Conservation (phyloP, 2,329 filamentous ascomycete species). For the Ceratocystis smalleyi region DNA sequence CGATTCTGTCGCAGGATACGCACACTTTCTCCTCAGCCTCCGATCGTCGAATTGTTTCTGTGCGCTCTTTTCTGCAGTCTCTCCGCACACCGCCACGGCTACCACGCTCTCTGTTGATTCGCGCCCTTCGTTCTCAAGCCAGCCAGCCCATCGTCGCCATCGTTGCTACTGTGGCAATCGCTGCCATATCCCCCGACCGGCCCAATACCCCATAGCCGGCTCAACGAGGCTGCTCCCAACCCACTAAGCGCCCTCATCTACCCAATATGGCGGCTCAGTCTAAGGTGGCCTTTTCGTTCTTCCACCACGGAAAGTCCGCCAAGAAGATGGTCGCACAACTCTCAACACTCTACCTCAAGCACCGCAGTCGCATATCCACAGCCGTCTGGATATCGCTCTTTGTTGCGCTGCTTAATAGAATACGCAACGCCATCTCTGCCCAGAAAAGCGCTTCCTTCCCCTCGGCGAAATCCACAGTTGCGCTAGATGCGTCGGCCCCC, state of each 20-base stretch:
- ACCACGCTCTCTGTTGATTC: neutral
- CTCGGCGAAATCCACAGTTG: slow-evolving; percentile 45
- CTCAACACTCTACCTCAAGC: slow-evolving; percentile 56
- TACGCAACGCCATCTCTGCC: slow-evolving; percentile 80
- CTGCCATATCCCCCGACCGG: neutral
- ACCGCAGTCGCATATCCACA: slow-evolving; percentile 70
- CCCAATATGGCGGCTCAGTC: slow-evolving; percentile 55
- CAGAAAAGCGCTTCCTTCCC: slow-evolving; percentile 68
- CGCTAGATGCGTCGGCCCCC: slow-evolving; percentile 24
- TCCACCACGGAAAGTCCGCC: slow-evolving; percentile 38
- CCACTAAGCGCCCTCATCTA: neutral
- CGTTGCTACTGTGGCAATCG: neutral
- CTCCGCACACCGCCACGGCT: neutral
- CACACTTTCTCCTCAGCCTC: neutral
- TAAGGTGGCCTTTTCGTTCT: slow-evolving; percentile 41
- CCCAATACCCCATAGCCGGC: too few relatives aligned
- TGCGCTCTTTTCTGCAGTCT: neutral
- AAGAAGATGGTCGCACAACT: slow-evolving; percentile 50
- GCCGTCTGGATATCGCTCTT: slow-evolving; percentile 71
- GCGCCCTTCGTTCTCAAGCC: neutral
- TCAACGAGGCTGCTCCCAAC: neutral
- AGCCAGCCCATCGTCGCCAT: neutral
- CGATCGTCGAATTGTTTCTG: neutral
- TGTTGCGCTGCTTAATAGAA: slow-evolving; percentile 65
- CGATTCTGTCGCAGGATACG: neutral